Evolutionary conservation across 2,329 filamentous ascomycete genomes (phyloP).

Genomic region (Hymenoscyphus albidus): DNA sequence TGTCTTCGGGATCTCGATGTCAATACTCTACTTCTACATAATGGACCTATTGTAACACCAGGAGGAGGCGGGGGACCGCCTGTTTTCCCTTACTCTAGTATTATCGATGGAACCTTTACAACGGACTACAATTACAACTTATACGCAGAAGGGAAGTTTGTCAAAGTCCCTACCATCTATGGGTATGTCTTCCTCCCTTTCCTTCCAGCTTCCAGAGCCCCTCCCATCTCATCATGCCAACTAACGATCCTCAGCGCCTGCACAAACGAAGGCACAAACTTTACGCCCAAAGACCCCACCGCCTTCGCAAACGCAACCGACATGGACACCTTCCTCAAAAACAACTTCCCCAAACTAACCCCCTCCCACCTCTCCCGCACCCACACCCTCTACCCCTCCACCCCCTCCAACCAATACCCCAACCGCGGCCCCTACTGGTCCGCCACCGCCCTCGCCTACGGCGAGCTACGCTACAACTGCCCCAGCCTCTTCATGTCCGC

Average conservation of each 20-base stretch:
- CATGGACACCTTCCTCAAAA: constrained; percentile 52
- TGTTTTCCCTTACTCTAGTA: constrained; percentile 51
- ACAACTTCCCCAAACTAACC: constrained; percentile 56
- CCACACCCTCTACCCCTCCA: constrained; percentile 51
- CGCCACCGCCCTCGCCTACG: constrained; percentile 55
- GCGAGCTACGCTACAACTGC: constrained; percentile 63
- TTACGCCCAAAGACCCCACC: constrained; percentile 44
- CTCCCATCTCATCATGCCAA: not conserved
- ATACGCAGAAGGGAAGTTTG: constrained; percentile 47
- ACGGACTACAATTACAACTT: constrained; percentile 47
- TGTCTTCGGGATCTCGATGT: constrained; percentile 46
- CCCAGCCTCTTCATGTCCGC: constrained; percentile 51
- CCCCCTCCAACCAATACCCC: constrained; percentile 40
- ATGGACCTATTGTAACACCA: constrained; percentile 39
- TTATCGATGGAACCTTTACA: constrained; percentile 52
- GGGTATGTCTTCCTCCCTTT: constrained; percentile 25
- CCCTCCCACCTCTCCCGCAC: constrained; percentile 47
- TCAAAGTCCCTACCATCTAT: constrained; percentile 51
- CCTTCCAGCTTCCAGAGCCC: not conserved
- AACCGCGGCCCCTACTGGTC: constrained; percentile 53
- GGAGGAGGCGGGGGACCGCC: constrained; percentile 38
- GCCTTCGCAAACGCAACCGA: constrained; percentile 44
- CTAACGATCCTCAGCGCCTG: constrained; percentile 40
- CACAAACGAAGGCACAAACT: constrained; percentile 63
- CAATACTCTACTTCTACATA: constrained; percentile 41